phyloP scores from a whole-genome alignment of 495 filamentous ascomycete species.

The Bryoglossum gracile region DNA sequence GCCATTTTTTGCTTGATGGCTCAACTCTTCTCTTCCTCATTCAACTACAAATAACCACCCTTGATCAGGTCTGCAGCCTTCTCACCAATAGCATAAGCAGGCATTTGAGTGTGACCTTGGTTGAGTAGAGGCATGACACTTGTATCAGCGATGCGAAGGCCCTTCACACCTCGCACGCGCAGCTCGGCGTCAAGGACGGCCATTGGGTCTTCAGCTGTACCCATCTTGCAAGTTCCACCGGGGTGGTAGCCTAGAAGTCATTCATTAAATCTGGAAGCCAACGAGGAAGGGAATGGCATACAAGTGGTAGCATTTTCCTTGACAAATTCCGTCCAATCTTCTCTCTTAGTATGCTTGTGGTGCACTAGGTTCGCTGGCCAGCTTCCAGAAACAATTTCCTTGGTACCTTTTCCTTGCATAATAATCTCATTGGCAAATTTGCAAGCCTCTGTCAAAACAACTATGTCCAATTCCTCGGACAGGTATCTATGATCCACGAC shows the following conservation, averaged over 20 bases:
- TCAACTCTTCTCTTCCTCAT: background rate
- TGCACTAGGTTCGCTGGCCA: conserved; percentile 42
- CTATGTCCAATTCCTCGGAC: conserved; percentile 39
- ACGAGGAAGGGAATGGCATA: conserved; percentile 23
- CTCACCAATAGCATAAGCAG: conserved; percentile 54
- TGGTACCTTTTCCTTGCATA: conserved; percentile 43
- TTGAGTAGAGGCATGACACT: conserved; percentile 34
- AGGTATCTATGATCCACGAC: conserved; percentile 46
- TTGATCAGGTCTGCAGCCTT: conserved; percentile 51
- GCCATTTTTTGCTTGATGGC: background rate
- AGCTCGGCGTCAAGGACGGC: conserved; percentile 54
- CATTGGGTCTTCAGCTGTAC: conserved; percentile 43
- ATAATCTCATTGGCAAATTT: conserved; percentile 48
- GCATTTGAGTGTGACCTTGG: conserved; percentile 35
- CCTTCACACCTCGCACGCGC: conserved; percentile 43
- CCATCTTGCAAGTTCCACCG: conserved; percentile 37
- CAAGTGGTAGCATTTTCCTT: conserved; percentile 47
- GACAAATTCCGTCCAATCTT: conserved; percentile 42
- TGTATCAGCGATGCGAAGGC: conserved; percentile 32
- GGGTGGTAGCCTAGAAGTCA: conserved; percentile 19
- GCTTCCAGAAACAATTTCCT: conserved; percentile 48
- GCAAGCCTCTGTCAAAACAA: conserved; percentile 43
- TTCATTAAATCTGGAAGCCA: background rate
- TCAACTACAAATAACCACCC: conserved; percentile 1
- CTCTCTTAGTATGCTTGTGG: conserved; percentile 38